These are phyloP conservation scores for Aegilops tauschii DNA, from an alignment of 176 grass and related monocot genomes.

Conservation along the genomic window DNA sequence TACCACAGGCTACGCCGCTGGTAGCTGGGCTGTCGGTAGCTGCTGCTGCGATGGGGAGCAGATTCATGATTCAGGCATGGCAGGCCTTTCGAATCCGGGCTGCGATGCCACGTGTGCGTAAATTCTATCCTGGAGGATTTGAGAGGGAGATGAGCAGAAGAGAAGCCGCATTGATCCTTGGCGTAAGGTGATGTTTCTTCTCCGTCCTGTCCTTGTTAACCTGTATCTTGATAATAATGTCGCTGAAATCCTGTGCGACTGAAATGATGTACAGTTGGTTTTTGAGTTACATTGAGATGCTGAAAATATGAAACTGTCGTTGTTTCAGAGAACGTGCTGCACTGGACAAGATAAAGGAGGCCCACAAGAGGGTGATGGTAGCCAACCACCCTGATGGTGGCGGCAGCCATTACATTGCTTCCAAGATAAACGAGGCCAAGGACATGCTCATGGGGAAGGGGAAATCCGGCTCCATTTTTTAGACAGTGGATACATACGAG, in stretches of 20 bases:
- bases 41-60: slow-evolving; percentile 64
- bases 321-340: slow-evolving; percentile 68
- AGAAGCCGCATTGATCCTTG: slow-evolving; percentile 86
- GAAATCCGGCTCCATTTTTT: slow-evolving; percentile 48
- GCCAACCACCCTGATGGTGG: slow-evolving; percentile 89
- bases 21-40: slow-evolving; percentile 67
- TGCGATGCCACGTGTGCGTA: slow-evolving; percentile 45
- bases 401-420: slow-evolving; percentile 91
- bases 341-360: slow-evolving; percentile 78
- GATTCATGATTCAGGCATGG: slow-evolving; percentile 71
- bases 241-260: background rate
- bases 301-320: background rate
- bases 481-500: slow-evolving; percentile 14
- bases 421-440: slow-evolving; percentile 90
- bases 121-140: slow-evolving; percentile 86
- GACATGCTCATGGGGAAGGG: slow-evolving; percentile 66
- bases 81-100: slow-evolving; percentile 53
- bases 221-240: background rate
- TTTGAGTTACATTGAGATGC: background rate
- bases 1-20: slow-evolving; percentile 65
- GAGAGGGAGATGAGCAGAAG: slow-evolving; percentile 77
- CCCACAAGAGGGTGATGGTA: slow-evolving; percentile 85
- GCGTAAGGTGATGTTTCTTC: slow-evolving; percentile 55
- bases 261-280: background rate
- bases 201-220: background rate